Percentiles rank a stretch among this genome's conserved stretches.
Conservation (phyloP, 2,329 filamentous ascomycete species). For the Ophiostoma perfectum region DNA sequence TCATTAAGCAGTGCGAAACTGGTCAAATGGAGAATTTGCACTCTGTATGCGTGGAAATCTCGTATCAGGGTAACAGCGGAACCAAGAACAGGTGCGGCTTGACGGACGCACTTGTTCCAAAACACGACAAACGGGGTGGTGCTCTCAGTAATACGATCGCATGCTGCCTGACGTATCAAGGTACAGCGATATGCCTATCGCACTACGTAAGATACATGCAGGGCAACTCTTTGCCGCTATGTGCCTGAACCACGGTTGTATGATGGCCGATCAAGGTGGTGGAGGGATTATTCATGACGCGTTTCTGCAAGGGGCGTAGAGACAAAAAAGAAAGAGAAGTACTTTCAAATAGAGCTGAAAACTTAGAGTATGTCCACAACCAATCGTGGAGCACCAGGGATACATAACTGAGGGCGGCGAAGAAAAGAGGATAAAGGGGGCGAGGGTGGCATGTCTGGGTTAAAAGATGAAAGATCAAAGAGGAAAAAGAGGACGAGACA, state of each 20-base stretch:
- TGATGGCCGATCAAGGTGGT: not conserved
- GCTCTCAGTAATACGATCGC: not conserved
- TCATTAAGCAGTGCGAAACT: not conserved
- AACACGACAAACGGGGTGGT: not conserved
- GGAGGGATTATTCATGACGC: not conserved
- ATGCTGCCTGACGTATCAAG: not conserved
- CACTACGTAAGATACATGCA: not conserved
- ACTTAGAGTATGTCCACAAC: not conserved
- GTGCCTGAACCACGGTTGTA: too few species aligned
- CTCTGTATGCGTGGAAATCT: not conserved
- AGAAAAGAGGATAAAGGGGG: not conserved
- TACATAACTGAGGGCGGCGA: not conserved
- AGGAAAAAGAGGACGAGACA: not conserved
- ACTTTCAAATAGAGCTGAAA: not conserved
- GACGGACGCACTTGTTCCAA: not conserved
- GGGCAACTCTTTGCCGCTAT: not conserved
- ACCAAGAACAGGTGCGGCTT: not conserved
- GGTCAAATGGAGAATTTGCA: not conserved
- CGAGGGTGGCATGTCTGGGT: not conserved
- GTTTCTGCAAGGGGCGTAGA: constrained; percentile 12
- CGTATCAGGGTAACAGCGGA: not conserved
- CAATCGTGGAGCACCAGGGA: constrained; percentile 3
- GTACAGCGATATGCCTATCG: not conserved
- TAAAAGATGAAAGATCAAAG: not conserved
- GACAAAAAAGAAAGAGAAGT: not conserved